Percentiles rank a stretch among this genome's conserved stretches.
Conservation (phyloP, 2,329 filamentous ascomycete genomes). For the Tolypocladium tropicale region DNA sequence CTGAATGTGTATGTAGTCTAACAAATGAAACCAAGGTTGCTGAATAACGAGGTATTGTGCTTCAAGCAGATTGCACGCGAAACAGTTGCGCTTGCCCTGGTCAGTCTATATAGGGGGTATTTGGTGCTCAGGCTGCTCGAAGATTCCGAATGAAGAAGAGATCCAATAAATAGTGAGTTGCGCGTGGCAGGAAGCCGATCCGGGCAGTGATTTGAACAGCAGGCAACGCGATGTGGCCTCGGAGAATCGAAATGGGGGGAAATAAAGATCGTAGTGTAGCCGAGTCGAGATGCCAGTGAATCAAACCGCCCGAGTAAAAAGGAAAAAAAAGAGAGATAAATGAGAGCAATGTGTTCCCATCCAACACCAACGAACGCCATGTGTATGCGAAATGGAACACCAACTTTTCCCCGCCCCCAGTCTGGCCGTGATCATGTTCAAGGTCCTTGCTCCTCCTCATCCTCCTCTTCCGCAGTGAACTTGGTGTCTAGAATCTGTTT, state of each 20-base stretch:
- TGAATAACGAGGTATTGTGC: slow-evolving; percentile 14
- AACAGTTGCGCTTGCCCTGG: slow-evolving; percentile 15
- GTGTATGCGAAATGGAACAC: slow-evolving; percentile 8
- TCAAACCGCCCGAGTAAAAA: slow-evolving; percentile 9
- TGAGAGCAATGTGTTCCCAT: slow-evolving; percentile 7
- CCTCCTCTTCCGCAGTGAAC: too few species aligned
- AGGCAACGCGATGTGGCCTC: not conserved
- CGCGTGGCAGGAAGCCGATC: not conserved
- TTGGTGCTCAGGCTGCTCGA: slow-evolving; percentile 20
- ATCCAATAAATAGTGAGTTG: not conserved
- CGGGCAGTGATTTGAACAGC: not conserved
- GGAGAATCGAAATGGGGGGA: slow-evolving; percentile 14
- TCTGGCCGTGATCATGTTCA: slow-evolving; percentile 13
- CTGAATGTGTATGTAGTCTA: slow-evolving; percentile 9
- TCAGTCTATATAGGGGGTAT: slow-evolving; percentile 27
- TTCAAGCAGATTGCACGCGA: slow-evolving; percentile 18
- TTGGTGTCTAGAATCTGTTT: slow-evolving; percentile 46
- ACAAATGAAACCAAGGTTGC: slow-evolving; percentile 18
- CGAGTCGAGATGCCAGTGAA: slow-evolving; percentile 14
- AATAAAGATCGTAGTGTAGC: slow-evolving; percentile 15
- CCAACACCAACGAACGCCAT: slow-evolving; percentile 10
- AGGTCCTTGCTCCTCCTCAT: not conserved
- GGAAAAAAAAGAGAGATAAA: slow-evolving; percentile 5
- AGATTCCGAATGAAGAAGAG: slow-evolving; percentile 4
- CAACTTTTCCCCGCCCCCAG: slow-evolving; percentile 5